Base-by-base conservation (phyloP, 345 rosid species). In the Raphanus raphanistrum region DNA sequence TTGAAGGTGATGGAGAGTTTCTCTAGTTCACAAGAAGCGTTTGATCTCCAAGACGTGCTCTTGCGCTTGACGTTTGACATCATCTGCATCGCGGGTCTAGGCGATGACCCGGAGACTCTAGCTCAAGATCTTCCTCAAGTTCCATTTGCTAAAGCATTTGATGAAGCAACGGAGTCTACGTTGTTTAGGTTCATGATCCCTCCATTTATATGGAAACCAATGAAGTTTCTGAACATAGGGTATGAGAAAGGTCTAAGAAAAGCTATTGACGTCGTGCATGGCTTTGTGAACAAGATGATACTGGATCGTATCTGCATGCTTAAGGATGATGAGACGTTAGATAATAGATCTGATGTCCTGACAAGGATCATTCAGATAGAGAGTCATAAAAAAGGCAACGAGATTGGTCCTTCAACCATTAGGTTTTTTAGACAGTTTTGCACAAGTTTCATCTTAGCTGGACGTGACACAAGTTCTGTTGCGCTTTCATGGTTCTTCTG, bases 41-140 rank as follows among this genome's bases (percentile, higher is more conserved):
- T 89, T 6, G 93, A 91, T 68, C 83, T 91, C 11, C 97, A 91
- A 64, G 94, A 90, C 43, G 85, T 88, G 35, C 85, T 90, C 43
- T 65, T 79, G 13, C 73, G 91, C 26, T 87, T 90, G 64, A 84
- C 95, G 8, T 90, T 92, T 58, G 95, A 92, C 45, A 86, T 67
- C 27, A 87, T 90, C 12, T 90, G 91, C 72, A 90, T 77, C 8
- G 84, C 89, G 13, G 88, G 95, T 0, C 81, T 92, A 70, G 93
- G 91, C 8, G 81, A 84, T 12, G 95, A 92, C 83, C 93, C 97
- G 0, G 85, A 83, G 21, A 87, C 85, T 58, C 87, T 90, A 2
- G 82, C 77, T 6, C 13, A 81, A 9, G 82, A 81, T 21, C 66
- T 84, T 8, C 82, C 86, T 6, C 43, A 79, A 10, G 82, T 86